Conservation (phyloP, 176 grass and related monocot genomes). For the Phyllostachys edulis region DNA sequence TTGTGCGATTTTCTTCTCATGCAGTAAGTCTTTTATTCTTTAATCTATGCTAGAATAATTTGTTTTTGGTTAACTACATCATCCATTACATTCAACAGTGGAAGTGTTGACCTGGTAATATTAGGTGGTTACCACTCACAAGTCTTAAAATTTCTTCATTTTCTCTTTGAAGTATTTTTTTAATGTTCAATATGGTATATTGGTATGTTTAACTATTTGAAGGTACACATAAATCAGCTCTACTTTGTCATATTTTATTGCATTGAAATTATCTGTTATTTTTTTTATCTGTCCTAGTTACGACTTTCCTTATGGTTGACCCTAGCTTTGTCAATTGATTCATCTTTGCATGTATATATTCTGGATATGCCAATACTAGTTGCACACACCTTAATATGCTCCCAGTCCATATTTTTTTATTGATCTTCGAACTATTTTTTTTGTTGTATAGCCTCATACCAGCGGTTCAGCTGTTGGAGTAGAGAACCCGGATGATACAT, state of each 20-base stretch:
- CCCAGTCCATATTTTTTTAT: too few species aligned
- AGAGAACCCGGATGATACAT: too few species aligned
- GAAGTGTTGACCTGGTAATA: conserved; percentile 13
- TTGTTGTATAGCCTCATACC: too few species aligned
- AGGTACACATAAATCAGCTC: background rate
- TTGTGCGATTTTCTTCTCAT: conserved; percentile 79
- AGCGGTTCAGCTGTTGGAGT: too few species aligned
- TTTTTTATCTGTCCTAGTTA: conserved; percentile 11
- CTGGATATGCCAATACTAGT: too few species aligned
- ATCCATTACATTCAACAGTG: background rate
- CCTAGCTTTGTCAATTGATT: conserved; percentile 39
- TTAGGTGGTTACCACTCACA: background rate
- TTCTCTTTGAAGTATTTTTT: conserved; percentile 13
- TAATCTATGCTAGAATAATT: conserved; percentile 10
- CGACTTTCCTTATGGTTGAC: conserved; percentile 35
- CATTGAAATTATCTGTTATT: background rate
- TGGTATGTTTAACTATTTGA: conserved; percentile 1
- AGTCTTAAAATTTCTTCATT: conserved; percentile 2
- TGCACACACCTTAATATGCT: too few species aligned
- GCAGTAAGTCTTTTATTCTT: conserved; percentile 50
- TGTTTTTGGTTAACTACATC: background rate
- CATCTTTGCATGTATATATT: too few species aligned
- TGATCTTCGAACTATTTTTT: too few species aligned
- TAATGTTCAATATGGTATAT: background rate
- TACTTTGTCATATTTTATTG: conserved; percentile 20